Evolutionary conservation across 257 asterid genomes (phyloP), one percentile per base, ranked within the genome.

Genomic region (Plantago major): DNA sequence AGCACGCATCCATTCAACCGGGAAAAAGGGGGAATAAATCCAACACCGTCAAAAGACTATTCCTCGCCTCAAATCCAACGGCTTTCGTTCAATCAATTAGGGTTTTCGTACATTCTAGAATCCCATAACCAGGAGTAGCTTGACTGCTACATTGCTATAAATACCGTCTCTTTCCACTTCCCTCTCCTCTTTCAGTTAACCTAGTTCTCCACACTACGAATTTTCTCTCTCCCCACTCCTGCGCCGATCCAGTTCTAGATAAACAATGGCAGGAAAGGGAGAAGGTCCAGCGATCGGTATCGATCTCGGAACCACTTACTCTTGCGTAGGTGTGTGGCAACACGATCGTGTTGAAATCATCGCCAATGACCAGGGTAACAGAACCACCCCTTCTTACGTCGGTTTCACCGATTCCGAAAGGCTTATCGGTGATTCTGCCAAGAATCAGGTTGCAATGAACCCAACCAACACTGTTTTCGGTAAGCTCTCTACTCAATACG

Each of bases 391-490:
- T 44, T 65, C 69, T n/a, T 65, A 65, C 15, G 69, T 65, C 7
- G 69, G 62, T 9, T 65, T 65, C 14, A 65, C 69, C 2, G 69
- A 65, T 22, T 12, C 45, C 3, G 69, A 65, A 62, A 30, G 69
- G 40, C 69, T 54, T n/a, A 63, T 63, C n/a, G 68, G 68, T 33
- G 68, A 63, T 52, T 82, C 88, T 3, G 85, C 89, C 6, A 77
- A 75, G 47, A 82, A 82, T 46, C 89, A 82, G 71, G 89, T 76
- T 10, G 86, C 89, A 1, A 75, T 78, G 77, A 82, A 82, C 60
- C 89, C 89, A 28, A 52, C 59, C 11, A 60, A 60, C 54, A 60
- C 64, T 9, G 64, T 60, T 19, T 60, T 60, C 48, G 64, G 64
- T 60, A 44, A 43, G 10, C 17, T 52, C 40, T 52, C 5, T 9